Percentiles rank a stretch among this genome's conserved stretches.
Evolutionary conservation across 495 filamentous ascomycete genomes (phyloP).

Genomic region (Hypoxylon cercidicola): DNA sequence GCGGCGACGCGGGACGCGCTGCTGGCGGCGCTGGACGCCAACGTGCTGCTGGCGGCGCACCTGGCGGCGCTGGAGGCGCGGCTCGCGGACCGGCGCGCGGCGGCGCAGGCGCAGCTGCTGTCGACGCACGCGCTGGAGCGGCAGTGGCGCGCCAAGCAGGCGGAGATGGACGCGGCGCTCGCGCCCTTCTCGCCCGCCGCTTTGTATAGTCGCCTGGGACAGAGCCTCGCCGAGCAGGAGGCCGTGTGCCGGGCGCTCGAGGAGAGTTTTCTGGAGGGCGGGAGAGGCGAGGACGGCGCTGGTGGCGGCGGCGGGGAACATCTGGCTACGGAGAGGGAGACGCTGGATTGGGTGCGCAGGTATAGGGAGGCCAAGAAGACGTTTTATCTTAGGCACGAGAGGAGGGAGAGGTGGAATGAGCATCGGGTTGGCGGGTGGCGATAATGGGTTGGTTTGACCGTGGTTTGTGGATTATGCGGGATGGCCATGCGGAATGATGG

Average conservation of each 20-base stretch:
- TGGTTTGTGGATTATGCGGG: too few relatives aligned
- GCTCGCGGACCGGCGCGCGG: constrained; percentile 69
- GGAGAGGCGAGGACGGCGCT: constrained; percentile 51
- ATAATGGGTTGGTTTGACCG: too few relatives aligned
- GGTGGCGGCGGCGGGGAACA: constrained; percentile 38
- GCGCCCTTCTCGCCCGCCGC: constrained; percentile 85
- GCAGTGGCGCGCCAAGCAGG: constrained; percentile 89
- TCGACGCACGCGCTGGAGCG: constrained; percentile 85
- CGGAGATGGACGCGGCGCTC: constrained; percentile 85
- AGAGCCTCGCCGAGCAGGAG: constrained; percentile 83
- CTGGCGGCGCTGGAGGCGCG: constrained; percentile 67
- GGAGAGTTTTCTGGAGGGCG: constrained; percentile 84
- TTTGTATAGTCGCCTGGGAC: constrained; percentile 81
- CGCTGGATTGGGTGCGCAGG: constrained; percentile 81
- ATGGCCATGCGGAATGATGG: too few relatives aligned
- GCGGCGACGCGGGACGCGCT: constrained; percentile 64
- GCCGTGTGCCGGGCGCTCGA: constrained; percentile 82
- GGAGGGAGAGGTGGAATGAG: constrained; percentile 93
- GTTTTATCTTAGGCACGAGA: constrained; percentile 78
- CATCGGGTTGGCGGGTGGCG: constrained; percentile 93
- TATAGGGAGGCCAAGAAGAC: constrained; percentile 80
- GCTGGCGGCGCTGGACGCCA: constrained; percentile 69
- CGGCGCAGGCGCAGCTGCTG: constrained; percentile 85
- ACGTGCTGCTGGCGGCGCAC: constrained; percentile 72
- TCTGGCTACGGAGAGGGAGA: constrained; percentile 77